Conservation (phyloP, 768 basidiomycete genomes). For the Phaffia tasmanica region DNA sequence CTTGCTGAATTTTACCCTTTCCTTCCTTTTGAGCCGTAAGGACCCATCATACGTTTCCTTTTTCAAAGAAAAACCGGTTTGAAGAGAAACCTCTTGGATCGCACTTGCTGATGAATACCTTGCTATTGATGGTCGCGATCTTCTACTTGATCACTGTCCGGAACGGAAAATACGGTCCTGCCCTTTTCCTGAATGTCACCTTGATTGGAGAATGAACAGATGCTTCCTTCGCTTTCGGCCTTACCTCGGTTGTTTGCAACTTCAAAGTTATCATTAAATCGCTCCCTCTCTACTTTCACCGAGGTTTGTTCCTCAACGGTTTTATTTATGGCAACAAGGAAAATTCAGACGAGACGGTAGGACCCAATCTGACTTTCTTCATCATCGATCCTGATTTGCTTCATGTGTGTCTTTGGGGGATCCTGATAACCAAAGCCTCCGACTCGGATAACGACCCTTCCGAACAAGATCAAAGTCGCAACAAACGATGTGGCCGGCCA, state of each 20-base stretch:
- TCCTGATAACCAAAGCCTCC: constrained; percentile 4
- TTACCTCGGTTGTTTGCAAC: not conserved
- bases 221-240: constrained; percentile 5
- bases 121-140: too few species aligned
- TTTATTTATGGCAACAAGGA: not conserved
- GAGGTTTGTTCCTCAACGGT: not conserved
- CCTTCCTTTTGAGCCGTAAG: not conserved
- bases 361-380: too few species aligned
- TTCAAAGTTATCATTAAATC: not conserved
- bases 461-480: constrained; percentile 55
- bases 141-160: too few species aligned
- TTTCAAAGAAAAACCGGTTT: not conserved
- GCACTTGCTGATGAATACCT: too few species aligned
- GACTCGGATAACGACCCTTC: constrained; percentile 25
- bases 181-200: too few species aligned
- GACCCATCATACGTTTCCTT: not conserved
- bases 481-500: constrained; percentile 85
- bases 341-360: too few species aligned
- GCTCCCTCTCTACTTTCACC: not conserved
- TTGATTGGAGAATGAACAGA: not conserved
- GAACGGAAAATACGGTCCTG: too few species aligned
- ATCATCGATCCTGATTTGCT: not conserved
- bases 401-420: not conserved
- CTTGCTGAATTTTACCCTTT: not conserved
- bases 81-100: too few species aligned